These are phyloP conservation scores for Penicillium sp. DNA, from an alignment of 2,329 filamentous ascomycete species.

Conservation along the genomic window DNA sequence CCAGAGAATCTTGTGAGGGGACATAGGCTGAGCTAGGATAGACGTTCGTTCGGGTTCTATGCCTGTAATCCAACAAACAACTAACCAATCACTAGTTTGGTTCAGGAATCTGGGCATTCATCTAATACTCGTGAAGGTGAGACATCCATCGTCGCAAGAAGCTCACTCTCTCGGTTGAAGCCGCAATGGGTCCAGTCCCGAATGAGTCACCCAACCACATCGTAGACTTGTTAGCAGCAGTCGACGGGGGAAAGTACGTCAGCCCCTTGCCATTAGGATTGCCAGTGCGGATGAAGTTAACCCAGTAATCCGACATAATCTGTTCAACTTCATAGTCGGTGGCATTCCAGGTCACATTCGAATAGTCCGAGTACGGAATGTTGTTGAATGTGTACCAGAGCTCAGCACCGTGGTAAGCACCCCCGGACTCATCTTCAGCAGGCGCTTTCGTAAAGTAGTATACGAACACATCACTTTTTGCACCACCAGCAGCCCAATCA, in stretches of 20 bases:
- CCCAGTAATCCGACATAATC: constrained; percentile 27
- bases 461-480: constrained; percentile 24
- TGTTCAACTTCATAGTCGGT: constrained; percentile 20
- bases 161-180: too few relatives aligned
- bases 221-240: too few relatives aligned
- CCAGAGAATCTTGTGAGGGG: too few relatives aligned
- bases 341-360: constrained; percentile 18
- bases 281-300: neutral
- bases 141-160: too few relatives aligned
- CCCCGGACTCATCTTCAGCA: constrained; percentile 15
- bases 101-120: too few relatives aligned
- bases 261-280: constrained; percentile 6
- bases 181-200: too few relatives aligned
- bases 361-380: constrained; percentile 25
- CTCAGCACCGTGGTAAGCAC: constrained; percentile 32
- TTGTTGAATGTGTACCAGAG: constrained; percentile 36
- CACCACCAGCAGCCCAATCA: constrained; percentile 23
- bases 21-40: too few relatives aligned
- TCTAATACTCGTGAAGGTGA: too few relatives aligned
- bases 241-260: neutral
- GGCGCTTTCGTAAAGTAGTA: constrained; percentile 34
- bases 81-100: too few relatives aligned
- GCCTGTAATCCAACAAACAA: too few relatives aligned
- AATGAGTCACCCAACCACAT: too few relatives aligned
- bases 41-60: too few relatives aligned